These are phyloP conservation scores for Plenodomus tracheiphilus DNA, from an alignment of 2,329 filamentous ascomycete species.

Conservation along the genomic window DNA sequence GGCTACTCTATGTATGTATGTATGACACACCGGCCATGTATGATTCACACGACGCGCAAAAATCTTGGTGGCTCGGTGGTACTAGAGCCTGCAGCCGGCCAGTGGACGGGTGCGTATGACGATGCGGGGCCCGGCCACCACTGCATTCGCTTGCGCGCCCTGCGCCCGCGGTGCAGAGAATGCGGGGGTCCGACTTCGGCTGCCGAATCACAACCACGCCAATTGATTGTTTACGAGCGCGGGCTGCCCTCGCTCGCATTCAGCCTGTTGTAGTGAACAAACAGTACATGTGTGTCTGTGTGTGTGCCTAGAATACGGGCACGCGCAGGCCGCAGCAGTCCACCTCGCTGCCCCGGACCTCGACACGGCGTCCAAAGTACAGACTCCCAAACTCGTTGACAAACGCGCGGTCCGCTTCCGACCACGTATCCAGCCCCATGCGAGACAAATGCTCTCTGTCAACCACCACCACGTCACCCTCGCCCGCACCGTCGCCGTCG, in stretches of 20 bases:
- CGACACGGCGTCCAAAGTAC: conserved; percentile 68
- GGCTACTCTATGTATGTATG: too few relatives aligned
- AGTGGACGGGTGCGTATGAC: background rate
- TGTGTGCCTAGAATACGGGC: conserved; percentile 25
- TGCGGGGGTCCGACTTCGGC: conserved; percentile 16
- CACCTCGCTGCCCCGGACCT: conserved; percentile 69
- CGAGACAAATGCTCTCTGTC: conserved; percentile 66
- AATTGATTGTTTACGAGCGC: conserved; percentile 5
- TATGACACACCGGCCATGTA: conserved; percentile 16
- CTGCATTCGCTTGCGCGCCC: too few relatives aligned
- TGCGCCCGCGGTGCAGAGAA: too few relatives aligned
- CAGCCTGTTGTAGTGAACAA: background rate
- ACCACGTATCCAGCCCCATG: conserved; percentile 82
- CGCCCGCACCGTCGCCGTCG: conserved; percentile 16
- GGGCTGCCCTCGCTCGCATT: too few relatives aligned
- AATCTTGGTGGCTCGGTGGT: background rate
- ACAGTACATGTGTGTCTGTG: too few relatives aligned
- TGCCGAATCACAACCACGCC: conserved; percentile 3
- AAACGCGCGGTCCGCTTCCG: conserved; percentile 69
- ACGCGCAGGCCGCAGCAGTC: conserved; percentile 75
- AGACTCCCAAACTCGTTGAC: conserved; percentile 62
- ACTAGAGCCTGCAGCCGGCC: background rate
- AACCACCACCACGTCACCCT: conserved; percentile 57
- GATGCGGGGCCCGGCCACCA: background rate
- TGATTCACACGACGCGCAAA: background rate